Base-by-base conservation (phyloP, 2,329 filamentous ascomycete species). In the Fusarium equiseti region DNA sequence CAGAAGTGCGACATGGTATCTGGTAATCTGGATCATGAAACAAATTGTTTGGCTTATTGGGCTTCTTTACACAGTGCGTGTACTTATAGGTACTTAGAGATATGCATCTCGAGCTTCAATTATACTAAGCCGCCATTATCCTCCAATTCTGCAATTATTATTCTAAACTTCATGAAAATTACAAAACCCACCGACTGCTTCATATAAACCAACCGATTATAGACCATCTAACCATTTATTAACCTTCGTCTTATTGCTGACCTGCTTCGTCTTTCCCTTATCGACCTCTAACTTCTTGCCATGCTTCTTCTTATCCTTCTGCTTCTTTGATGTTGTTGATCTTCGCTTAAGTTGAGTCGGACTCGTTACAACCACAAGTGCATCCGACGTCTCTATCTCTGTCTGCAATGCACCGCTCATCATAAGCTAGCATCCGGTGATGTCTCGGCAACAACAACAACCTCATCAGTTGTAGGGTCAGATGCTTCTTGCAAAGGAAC, bases 251-350 rank as follows among this genome's bases (percentile, higher is more conserved):
- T 54, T 68, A 16, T 68, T 48, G 44, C 66, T 72, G 38, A 75
- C 58, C 24, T 71, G 71, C 51, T 71, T 71, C 44, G 67, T 73
- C 51, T 73, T 71, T 49, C 70, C 73, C 51, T 73, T 73, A 8
- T 71, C 51, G 40, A 63, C 57, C 8, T 67, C 64, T 18, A 67
- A 13, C 40, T 67, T 67, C 63, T 67, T 66, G 26, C 63, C 63
- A 24, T 68, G 64, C 29, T 70, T 70, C 59, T 66, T 75, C 49
- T 72, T 75, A 3, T 68, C 46, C 53, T 73, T 73, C 42, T 66
- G 49, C 18, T 73, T 73, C 42, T 70, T 70, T 11, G 70, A 31
- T 6, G 56, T 29, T 10, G 66, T 38, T 16, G 66, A 43, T 15
- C 52, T 60, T 2, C 56, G 53, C 15, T 62, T 66, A 3, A 68